Conservation (phyloP, 257 asterid species). For the Gynochthodes officinalis region DNA sequence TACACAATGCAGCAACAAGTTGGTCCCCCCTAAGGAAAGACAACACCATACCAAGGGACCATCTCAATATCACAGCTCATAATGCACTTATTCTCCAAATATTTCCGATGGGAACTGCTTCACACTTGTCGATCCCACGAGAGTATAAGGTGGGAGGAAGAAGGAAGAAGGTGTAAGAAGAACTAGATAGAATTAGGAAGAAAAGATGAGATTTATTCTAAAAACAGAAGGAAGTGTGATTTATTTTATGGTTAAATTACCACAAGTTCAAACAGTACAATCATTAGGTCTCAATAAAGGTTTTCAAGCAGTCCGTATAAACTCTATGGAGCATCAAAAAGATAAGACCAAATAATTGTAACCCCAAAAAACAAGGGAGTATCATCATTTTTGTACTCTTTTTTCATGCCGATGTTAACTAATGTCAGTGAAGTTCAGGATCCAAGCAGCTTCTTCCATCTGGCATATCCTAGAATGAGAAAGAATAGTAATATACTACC, state of each 20-base stretch:
- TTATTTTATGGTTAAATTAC: neutral
- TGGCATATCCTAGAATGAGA: slow-evolving; percentile 64
- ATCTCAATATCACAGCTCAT: slow-evolving; percentile 3
- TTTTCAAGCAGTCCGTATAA: neutral
- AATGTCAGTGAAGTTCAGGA: slow-evolving; percentile 31
- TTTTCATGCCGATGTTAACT: neutral
- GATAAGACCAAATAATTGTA: neutral
- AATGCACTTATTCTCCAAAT: neutral
- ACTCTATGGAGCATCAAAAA: neutral
- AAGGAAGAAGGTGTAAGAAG: neutral
- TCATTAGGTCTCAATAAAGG: neutral
- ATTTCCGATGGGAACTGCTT: neutral
- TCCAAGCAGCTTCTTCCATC: slow-evolving; percentile 91
- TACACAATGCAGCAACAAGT: neutral
- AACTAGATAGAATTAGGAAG: neutral
- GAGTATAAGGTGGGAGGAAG: neutral
- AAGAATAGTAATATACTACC: slow-evolving; percentile 47
- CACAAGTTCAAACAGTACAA: neutral
- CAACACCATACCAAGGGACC: slow-evolving; percentile 3
- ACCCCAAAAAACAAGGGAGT: neutral
- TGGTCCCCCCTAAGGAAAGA: slow-evolving; percentile 1
- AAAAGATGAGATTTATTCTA: neutral
- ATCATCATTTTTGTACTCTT: neutral
- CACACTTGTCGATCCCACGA: neutral
- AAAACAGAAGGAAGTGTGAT: neutral